Conservation (phyloP, 352 stramenopile genomes). For the Phytophthora citricola region DNA sequence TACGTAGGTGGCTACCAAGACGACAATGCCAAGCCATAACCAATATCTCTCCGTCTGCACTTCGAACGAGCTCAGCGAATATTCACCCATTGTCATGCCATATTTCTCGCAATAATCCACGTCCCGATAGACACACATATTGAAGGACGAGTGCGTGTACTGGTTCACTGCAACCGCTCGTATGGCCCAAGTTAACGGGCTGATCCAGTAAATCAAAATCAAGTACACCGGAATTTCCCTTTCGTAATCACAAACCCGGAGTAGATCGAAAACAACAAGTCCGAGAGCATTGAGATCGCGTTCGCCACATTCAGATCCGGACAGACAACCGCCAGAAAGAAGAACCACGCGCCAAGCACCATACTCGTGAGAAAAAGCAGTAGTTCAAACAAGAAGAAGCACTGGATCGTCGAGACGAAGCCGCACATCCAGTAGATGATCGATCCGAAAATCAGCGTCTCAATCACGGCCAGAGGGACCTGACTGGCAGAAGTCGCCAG, state of each 20-base stretch:
- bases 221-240: slow-evolving; percentile 62
- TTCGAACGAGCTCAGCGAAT: slow-evolving; percentile 54
- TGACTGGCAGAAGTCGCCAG: slow-evolving; percentile 57
- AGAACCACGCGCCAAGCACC: slow-evolving; percentile 69
- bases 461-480: slow-evolving; percentile 59
- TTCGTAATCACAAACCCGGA: slow-evolving; percentile 71
- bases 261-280: slow-evolving; percentile 67
- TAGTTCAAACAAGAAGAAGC: slow-evolving; percentile 53
- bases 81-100: slow-evolving; percentile 39
- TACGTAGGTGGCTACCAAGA: slow-evolving; percentile 32
- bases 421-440: slow-evolving; percentile 60
- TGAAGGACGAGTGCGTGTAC: slow-evolving; percentile 49
- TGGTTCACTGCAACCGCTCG: slow-evolving; percentile 64
- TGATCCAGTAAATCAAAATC: slow-evolving; percentile 81
- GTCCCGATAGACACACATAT: slow-evolving; percentile 45
- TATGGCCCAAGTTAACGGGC: slow-evolving; percentile 71
- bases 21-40: slow-evolving; percentile 55
- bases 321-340: slow-evolving; percentile 51
- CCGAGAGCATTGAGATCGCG: slow-evolving; percentile 49
- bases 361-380: slow-evolving; percentile 65
- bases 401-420: slow-evolving; percentile 48
- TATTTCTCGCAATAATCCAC: slow-evolving; percentile 57
- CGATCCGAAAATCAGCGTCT: slow-evolving; percentile 78
- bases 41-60: slow-evolving; percentile 51
- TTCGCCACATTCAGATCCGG: slow-evolving; percentile 62